These are phyloP conservation scores for Pestalotiopsis sp. DNA, from an alignment of 2,329 filamentous ascomycete species.

Conservation along the genomic window DNA sequence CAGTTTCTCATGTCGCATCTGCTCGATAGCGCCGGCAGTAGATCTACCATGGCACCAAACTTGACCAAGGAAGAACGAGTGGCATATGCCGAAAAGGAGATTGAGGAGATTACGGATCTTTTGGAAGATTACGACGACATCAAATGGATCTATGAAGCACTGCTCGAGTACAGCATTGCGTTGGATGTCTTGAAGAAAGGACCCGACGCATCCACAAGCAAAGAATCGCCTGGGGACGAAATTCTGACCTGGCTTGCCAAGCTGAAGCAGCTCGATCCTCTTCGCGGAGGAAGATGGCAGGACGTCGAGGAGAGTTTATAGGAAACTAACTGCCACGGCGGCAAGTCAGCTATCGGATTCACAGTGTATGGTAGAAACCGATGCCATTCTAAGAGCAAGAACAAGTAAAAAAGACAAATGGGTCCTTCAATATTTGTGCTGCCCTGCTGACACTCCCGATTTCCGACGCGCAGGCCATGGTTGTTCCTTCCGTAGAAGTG, in stretches of 20 bases:
- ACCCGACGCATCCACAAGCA: slow-evolving; percentile 27
- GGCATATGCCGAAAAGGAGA: slow-evolving; percentile 69
- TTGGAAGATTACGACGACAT: slow-evolving; percentile 59
- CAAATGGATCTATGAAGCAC: slow-evolving; percentile 85
- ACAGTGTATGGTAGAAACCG: too few relatives aligned
- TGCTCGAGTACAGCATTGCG: slow-evolving; percentile 73
- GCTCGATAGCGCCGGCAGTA: slow-evolving; percentile 44
- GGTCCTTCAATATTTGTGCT: too few relatives aligned
- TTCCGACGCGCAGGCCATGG: too few relatives aligned
- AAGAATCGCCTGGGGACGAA: slow-evolving; percentile 46
- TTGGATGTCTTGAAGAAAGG: slow-evolving; percentile 57
- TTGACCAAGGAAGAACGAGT: slow-evolving; percentile 65
- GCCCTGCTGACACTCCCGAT: too few relatives aligned
- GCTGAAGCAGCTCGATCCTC: slow-evolving; percentile 71
- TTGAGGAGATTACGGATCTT: slow-evolving; percentile 72
- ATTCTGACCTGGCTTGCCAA: slow-evolving; percentile 63
- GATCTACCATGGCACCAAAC: slow-evolving; percentile 65
- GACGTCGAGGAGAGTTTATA: slow-evolving; percentile 58
- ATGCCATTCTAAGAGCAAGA: too few relatives aligned
- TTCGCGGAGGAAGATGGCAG: slow-evolving; percentile 75
- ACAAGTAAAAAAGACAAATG: too few relatives aligned
- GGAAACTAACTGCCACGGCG: not conserved
- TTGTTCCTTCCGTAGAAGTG: not conserved
- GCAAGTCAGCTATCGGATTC: too few relatives aligned
- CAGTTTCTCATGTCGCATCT: slow-evolving; percentile 80